Evolutionary conservation across 768 basidiomycete genomes (phyloP), one percentile per base, ranked within the genome.

Genomic region (Xerocomellus amylosporus): DNA sequence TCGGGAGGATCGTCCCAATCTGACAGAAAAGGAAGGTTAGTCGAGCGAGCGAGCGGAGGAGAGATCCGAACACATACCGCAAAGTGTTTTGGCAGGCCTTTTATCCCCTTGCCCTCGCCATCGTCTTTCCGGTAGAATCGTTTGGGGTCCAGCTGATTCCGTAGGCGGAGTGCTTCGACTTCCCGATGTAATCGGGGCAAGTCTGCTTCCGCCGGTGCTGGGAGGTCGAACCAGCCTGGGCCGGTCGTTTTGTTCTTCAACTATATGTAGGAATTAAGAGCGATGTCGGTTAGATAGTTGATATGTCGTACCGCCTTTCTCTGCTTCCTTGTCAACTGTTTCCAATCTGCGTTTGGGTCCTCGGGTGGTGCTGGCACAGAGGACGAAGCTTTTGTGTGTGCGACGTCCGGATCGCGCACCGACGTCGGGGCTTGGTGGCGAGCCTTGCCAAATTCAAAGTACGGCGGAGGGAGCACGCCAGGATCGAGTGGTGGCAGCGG

Each of bases 61-160:
- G 50, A n/a, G 19, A 53, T n/a, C 22, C 26, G 37, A 38, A 44
- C 37, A 72, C 84, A 59, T 67, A 92, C 92, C n/a, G 90, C 90
- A 71, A 95, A 95, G 68, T 91, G 85, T 70, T 93, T 93, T 9
- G 92, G 89, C 7, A 93, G 72, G 24, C 87, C 87, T 69, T 90
- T 90, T 68, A 88, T 83, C 15, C 90, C 90, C 62, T 87, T 88
- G 10, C 88, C 84, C 71, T 94, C 90, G 5, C 89, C 88, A 54
- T 88, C 86, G 43, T 93, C 90, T 69, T 90, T 93, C 57, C 84
- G 77, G 73, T 94, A 91, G 73, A 95, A 95, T 20, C 90, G 81
- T 68, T 96, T 97, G 17, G 93, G 93, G 64, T 97, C 94, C 19
- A 97, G 79, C 53, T 92, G 87, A 66, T 93, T 93, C 46, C 87